Percentiles rank a stretch among this genome's conserved stretches.
Conservation (phyloP, 139 green algal genomes). For the Chlorella sp. region DNA sequence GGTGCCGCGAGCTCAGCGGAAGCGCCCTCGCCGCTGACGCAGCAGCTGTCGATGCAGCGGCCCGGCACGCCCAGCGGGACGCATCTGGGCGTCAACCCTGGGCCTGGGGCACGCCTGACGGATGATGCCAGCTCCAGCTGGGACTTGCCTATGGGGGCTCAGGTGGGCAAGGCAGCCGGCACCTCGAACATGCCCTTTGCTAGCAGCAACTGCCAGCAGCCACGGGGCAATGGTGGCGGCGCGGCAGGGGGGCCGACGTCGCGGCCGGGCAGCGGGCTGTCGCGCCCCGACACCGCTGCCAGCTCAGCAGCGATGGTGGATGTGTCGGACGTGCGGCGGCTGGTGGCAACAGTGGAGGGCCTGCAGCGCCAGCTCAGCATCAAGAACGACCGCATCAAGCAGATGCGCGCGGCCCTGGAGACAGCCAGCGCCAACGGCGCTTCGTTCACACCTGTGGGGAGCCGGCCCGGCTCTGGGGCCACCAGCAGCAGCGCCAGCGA, state of each 20-base stretch:
- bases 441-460: neutral
- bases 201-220: too few relatives aligned
- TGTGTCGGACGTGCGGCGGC: slow-evolving; percentile 7
- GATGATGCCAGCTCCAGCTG: neutral
- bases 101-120: neutral
- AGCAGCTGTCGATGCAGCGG: neutral
- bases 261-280: neutral
- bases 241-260: neutral
- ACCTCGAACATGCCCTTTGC: neutral
- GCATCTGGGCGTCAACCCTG: neutral
- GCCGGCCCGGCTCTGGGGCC: slow-evolving; percentile 4
- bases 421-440: neutral
- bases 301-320: slow-evolving; percentile 8
- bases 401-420: slow-evolving; percentile 20
- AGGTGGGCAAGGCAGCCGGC: neutral
- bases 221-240: neutral
- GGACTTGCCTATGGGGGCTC: neutral
- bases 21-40: neutral
- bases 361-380: slow-evolving; percentile 33
- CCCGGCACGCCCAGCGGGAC: neutral
- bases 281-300: neutral
- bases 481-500: neutral
- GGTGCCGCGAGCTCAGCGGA: neutral
- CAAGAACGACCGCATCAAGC: slow-evolving; percentile 35
- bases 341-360: slow-evolving; percentile 11